Base-by-base conservation (phyloP, 1,284 basidiomycete genomes). In the Ceratobasidium sp. region DNA sequence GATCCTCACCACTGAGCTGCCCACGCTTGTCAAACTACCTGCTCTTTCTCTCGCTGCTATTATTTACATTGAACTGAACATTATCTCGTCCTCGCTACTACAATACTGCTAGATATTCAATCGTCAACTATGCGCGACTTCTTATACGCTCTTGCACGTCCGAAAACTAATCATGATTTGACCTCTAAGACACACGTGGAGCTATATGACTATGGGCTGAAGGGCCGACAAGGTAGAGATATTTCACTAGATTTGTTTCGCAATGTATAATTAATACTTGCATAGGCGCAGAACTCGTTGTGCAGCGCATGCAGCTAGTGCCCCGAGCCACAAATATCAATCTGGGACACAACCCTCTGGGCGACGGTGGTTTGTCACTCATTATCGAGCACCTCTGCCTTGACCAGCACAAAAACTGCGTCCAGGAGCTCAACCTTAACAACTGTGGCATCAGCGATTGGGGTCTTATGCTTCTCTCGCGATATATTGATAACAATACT, bases 321-420 rank as follows among this genome's bases (percentile, higher is more conserved):
- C 70, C 70, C 14, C 8, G 44, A 8, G 58, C 50, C 41, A 84
- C 83, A 46, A 85, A 84, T 74, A 82, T 91, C 52, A 81, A 85
- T 47, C 77, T 91, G 26, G 85, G 87, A 8, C 85, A 89, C 74
- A 91, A 89, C 76, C 75, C 82, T 14, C 84, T 91, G 2, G 84
- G 85, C 2, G 86, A 90, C 76, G 85, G 86, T 18, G 90, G 90
- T n/a, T 83, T 86, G 75, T 81, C 82, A 32, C 79, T 82, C 9
- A 79, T 91, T 7, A 89, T 91, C 77, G 79, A 81, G 35, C 90
- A 86, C 76, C 83, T 91, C 8, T 79, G 81, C 41, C 87, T 88
- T 4, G 75, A 80, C 16, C 76, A 81, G 8, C 80, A 81, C 59
- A 82, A 80, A 70, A 83, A 88, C 77, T 80, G 79, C 63, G 82